Evolutionary conservation across 805 yeast species (phyloP).

Genomic region (Candida succiphila): DNA sequence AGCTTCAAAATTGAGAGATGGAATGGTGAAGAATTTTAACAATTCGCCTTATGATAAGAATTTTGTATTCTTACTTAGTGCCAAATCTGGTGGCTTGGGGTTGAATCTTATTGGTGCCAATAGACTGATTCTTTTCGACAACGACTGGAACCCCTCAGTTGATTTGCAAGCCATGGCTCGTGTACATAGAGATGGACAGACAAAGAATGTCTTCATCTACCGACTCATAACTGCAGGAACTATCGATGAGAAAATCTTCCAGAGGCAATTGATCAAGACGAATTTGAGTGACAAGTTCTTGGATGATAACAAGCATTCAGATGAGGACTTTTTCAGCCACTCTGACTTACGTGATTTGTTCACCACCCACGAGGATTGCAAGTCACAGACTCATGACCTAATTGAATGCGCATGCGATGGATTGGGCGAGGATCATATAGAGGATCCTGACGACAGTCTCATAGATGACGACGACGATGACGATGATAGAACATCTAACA

Average conservation of each 20-base stretch:
- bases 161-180: constrained; percentile 95
- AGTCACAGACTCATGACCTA: constrained; percentile 70
- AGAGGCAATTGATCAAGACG: constrained; percentile 78
- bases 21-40: constrained; percentile 64
- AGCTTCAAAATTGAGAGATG: constrained; percentile 52
- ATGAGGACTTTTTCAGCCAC: constrained; percentile 57
- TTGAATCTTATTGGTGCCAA: constrained; percentile 87
- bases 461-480: constrained; percentile 7
- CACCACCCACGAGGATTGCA: constrained; percentile 37
- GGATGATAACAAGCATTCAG: constrained; percentile 29
- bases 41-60: constrained; percentile 24
- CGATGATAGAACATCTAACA: constrained; percentile 2
- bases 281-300: constrained; percentile 69
- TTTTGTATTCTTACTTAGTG: constrained; percentile 69
- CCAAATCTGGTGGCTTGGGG: constrained; percentile 93
- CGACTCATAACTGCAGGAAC: constrained; percentile 88
- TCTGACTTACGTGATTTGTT: constrained; percentile 71
- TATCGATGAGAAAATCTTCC: constrained; percentile 91
- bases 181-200: constrained; percentile 91
- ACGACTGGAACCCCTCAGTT: constrained; percentile 94
- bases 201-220: constrained; percentile 66
- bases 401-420: constrained; percentile 58
- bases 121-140: constrained; percentile 73
- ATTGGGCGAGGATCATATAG: constrained; percentile 28
- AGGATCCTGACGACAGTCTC: constrained; percentile 8